Conservation (phyloP, 495 filamentous ascomycete genomes). For the Aspergillus kassunensis region DNA sequence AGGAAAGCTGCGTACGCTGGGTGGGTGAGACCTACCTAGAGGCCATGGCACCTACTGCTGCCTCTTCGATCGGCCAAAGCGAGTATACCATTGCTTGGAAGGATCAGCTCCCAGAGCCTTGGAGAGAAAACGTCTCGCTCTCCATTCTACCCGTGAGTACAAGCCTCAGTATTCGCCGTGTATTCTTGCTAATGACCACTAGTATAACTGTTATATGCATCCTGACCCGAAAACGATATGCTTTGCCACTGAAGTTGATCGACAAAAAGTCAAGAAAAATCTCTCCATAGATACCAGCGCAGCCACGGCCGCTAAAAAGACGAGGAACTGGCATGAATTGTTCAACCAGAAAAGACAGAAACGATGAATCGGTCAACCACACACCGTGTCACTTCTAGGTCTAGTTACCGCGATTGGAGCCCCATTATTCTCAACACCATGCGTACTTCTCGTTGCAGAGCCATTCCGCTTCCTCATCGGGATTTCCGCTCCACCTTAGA, state of each 20-base stretch:
- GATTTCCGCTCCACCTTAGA: conserved; percentile 59
- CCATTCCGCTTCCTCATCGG: conserved; percentile 68
- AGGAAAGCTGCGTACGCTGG: conserved; percentile 41
- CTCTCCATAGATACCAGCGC: conserved; percentile 27
- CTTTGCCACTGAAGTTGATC: conserved; percentile 34
- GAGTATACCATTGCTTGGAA: no score
- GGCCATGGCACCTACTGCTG: conserved; percentile 36
- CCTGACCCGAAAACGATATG: conserved; percentile 39
- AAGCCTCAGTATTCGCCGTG: not conserved
- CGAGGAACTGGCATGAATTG: conserved; percentile 85
- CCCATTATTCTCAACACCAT: conserved; percentile 64
- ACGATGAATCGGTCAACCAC: conserved; percentile 8
- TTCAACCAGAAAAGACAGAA: conserved; percentile 52
- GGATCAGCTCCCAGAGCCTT: no score
- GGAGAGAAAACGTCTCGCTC: conserved; percentile 49
- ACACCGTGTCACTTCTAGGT: conserved; percentile 11
- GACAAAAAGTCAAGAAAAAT: conserved; percentile 31
- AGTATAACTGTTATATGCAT: conserved; percentile 35
- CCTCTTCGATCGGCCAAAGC: conserved; percentile 35
- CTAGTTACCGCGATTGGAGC: conserved; percentile 13
- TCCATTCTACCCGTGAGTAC: conserved; percentile 40
- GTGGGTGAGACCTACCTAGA: conserved; percentile 52
- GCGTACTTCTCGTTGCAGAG: conserved; percentile 87
- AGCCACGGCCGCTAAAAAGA: conserved; percentile 44
- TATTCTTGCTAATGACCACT: not conserved